These are phyloP conservation scores for Suhomyces xylopsoci DNA, from an alignment of 805 yeast genomes.

Conservation along the genomic window DNA sequence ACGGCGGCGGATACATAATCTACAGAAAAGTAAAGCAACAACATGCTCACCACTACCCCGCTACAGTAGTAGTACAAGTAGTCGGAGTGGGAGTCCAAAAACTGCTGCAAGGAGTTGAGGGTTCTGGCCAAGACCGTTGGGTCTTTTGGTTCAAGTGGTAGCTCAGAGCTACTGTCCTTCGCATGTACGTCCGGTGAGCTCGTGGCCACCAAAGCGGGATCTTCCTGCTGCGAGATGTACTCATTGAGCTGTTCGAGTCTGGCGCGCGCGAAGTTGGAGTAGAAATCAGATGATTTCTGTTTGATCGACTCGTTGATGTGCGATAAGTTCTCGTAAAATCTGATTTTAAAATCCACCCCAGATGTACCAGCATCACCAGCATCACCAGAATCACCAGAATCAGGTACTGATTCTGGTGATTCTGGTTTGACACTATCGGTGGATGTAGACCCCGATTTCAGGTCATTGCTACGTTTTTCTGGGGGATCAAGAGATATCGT, in stretches of 20 bases:
- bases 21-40: not conserved
- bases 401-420: not conserved
- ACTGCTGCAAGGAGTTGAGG: constrained; percentile 2
- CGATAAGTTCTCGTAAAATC: constrained; percentile 19
- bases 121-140: not conserved
- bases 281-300: constrained; percentile 19
- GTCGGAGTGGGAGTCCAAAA: constrained; percentile 16
- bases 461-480: not conserved
- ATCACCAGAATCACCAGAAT: not conserved
- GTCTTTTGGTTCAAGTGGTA: not conserved
- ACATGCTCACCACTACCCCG: constrained; percentile 1
- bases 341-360: constrained; percentile 10
- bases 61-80: constrained; percentile 15
- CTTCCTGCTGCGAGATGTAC: constrained; percentile 5
- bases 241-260: constrained; percentile 14
- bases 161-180: not conserved
- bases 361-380: too few species aligned
- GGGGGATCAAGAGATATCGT: constrained; percentile 1
- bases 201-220: not conserved
- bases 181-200: not conserved
- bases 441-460: too few species aligned
- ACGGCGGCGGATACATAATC: not conserved
- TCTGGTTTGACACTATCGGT: not conserved
- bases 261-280: constrained; percentile 14
- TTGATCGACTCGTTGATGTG: constrained; percentile 16